Evolutionary conservation across 2,329 filamentous ascomycete genomes (phyloP).

Genomic region (Aureobasidium sp.): DNA sequence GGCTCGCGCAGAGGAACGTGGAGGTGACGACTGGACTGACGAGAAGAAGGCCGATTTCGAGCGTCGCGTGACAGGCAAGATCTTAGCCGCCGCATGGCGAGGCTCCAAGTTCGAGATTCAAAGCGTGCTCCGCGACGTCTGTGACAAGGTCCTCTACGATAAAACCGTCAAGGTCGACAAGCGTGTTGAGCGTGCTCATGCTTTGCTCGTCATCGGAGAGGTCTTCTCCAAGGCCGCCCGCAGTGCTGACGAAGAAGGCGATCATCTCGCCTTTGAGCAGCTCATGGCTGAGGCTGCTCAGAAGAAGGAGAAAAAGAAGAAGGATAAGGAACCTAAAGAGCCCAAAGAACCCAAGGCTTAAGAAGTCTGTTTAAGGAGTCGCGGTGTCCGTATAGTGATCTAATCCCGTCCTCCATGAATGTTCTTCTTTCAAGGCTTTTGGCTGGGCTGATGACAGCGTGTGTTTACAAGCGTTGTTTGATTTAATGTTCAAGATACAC

Average conservation of each 20-base stretch:
- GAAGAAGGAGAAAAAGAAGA: slow-evolving; percentile 76
- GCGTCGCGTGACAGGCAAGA: slow-evolving; percentile 93
- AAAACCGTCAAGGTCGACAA: slow-evolving; percentile 75
- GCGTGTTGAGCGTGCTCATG: slow-evolving; percentile 83
- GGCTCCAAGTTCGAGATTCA: slow-evolving; percentile 98
- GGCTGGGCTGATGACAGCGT: not conserved
- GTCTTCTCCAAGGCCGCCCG: slow-evolving; percentile 73
- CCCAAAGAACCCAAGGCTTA: not conserved
- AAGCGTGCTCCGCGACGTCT: slow-evolving; percentile 88
- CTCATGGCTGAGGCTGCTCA: slow-evolving; percentile 92
- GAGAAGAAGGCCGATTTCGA: slow-evolving; percentile 96
- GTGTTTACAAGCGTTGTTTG: not conserved
- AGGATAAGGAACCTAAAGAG: slow-evolving; percentile 12
- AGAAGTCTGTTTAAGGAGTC: not conserved
- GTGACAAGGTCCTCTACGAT: slow-evolving; percentile 75
- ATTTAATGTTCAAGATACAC: not conserved
- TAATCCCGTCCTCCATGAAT: not conserved
- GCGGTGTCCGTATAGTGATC: not conserved
- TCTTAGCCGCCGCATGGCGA: slow-evolving; percentile 90
- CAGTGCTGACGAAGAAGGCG: slow-evolving; percentile 79
- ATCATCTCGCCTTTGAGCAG: slow-evolving; percentile 98
- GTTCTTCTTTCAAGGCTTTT: not conserved
- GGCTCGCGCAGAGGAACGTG: slow-evolving; percentile 89
- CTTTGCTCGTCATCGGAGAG: slow-evolving; percentile 79
- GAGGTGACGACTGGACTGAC: slow-evolving; percentile 96